Conservation (phyloP, 1,139 yeast species). For the Zygosaccharomyces sapae region DNA sequence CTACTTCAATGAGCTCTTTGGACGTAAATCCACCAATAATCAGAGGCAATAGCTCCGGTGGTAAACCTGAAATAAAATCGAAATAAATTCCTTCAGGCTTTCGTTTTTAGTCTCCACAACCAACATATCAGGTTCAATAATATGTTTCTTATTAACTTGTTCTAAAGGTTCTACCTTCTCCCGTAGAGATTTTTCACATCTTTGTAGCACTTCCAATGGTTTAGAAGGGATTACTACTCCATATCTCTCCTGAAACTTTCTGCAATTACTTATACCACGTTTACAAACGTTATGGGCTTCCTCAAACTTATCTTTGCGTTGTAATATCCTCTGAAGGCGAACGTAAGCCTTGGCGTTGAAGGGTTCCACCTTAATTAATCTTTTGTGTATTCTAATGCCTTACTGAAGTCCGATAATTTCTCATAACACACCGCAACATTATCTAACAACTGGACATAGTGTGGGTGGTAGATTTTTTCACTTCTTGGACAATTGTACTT, state of each 20-base stretch:
- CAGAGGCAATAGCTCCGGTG: slow-evolving; percentile 25
- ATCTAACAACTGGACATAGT: slow-evolving; percentile 37
- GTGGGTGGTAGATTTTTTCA: slow-evolving; percentile 33
- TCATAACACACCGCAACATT: slow-evolving; percentile 57
- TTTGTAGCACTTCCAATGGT: slow-evolving; percentile 19
- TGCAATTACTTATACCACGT: slow-evolving; percentile 39
- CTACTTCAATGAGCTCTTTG: slow-evolving; percentile 20
- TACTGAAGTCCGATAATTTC: slow-evolving; percentile 41
- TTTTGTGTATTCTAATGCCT: slow-evolving; percentile 47
- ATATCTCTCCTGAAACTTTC: slow-evolving; percentile 24
- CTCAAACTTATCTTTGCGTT: slow-evolving; percentile 33
- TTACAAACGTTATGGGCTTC: slow-evolving; percentile 46
- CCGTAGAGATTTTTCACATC: slow-evolving; percentile 15
- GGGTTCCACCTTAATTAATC: slow-evolving; percentile 47
- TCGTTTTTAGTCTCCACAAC: slow-evolving; percentile 9
- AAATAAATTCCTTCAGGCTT: slow-evolving; percentile 4
- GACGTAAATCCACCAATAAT: slow-evolving; percentile 22
- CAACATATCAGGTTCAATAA: slow-evolving; percentile 26
- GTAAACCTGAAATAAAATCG: slow-evolving; percentile 27
- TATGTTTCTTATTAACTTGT: slow-evolving; percentile 10
- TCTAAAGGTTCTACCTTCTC: slow-evolving; percentile 7
- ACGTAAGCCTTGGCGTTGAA: slow-evolving; percentile 57
- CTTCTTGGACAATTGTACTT: slow-evolving; percentile 12
- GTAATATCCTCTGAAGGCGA: slow-evolving; percentile 47
- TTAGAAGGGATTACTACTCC: slow-evolving; percentile 24